Evolutionary conservation across 805 yeast species (phyloP), one percentile per base, ranked within the genome.

Genomic region (Nakazawaea ambrosiae): DNA sequence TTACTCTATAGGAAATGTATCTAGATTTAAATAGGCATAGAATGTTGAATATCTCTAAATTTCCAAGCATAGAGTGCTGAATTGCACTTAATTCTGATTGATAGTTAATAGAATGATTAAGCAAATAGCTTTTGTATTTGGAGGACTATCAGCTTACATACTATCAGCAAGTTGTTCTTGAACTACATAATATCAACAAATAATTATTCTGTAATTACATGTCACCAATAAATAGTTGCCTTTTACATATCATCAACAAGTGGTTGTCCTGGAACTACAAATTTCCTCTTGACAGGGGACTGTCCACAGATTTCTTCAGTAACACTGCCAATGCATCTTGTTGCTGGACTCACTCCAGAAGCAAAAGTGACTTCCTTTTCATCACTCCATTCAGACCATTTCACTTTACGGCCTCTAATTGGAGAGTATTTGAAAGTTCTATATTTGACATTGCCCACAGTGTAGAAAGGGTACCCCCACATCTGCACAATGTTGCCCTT

Each of bases 1-100:
- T 85, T 53, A 80, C 88, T 11, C 68, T 81, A 49, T 81, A 55
- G 39, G n/a, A n/a, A 19, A 17, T n/a, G n/a, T n/a, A n/a, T 25
- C 10, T 12, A 22, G 19, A 23, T 24, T n/a, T 12, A 11, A 20
- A 31, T n/a, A n/a, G n/a, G n/a, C n/a, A n/a, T n/a, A n/a, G n/a
- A n/a, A n/a, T n/a, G n/a, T n/a, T n/a, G n/a, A n/a, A n/a, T n/a
- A n/a, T n/a, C n/a, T n/a, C 20, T 16, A 30, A 18, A 10, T 16
- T 18, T n/a, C n/a, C 9, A 14, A 14, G 16, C n/a, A 27, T 10
- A 11, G 10, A 27, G 16, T n/a, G 30, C n/a, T 27, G n/a, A n/a
- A n/a, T n/a, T n/a, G n/a, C n/a, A n/a, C n/a, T n/a, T n/a, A n/a
- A n/a, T n/a, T n/a, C n/a, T n/a, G n/a, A n/a, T n/a, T n/a, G n/a